Evolutionary conservation across 169 alveolate species (phyloP), one percentile per base, ranked within the genome.

Genomic region (Cyclospora cayetanensis): DNA sequence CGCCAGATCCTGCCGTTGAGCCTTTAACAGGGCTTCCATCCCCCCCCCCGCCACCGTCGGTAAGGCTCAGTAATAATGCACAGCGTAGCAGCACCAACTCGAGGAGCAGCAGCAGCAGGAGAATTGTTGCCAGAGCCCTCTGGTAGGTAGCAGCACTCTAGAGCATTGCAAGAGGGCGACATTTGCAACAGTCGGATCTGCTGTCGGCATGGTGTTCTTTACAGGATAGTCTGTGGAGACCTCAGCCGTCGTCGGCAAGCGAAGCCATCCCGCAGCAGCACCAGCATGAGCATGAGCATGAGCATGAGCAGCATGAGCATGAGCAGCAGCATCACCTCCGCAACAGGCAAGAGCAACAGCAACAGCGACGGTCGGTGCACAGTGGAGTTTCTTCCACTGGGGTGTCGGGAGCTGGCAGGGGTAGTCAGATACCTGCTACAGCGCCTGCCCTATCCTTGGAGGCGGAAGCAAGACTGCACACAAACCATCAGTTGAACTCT

Each of bases 401-500:
- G 7, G 50, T 9, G 4, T 27, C n/a, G 25, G 39, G 82, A 18
- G 82, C 55, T 2, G 43, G 43, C 66, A 41, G 87, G 68, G 31
- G 66, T 41, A 42, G 87, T 41, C 31, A 22, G 4, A 37, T 42
- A 20, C 29, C 66, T 2, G 15, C 87, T 42, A 42, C 50, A 43
- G 25, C 66, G 46, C 29, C 70, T 22, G 87, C 65, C 34, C 29
- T 41, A 41, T 0, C 50, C 53, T 2, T 34, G 41, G 27, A 31
- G 25, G 41, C 65, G 42, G 84, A 15, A 1, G 79, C 46, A 66
- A 77, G n/a, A 12, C 87, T 42, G 68, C 70, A 46, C 0, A 25
- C 50, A 11, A 63, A 76, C 55, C 42, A 52, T 18, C 76, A 79
- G 29, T 31, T 46, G 53, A 79, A 79, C 89, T 52, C 89, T 35